A percentile compares a stretch with the other conserved stretches of the same genome.
Conservation (phyloP, 2,329 filamentous ascomycete genomes). For the Trichoderma koningiopsis region DNA sequence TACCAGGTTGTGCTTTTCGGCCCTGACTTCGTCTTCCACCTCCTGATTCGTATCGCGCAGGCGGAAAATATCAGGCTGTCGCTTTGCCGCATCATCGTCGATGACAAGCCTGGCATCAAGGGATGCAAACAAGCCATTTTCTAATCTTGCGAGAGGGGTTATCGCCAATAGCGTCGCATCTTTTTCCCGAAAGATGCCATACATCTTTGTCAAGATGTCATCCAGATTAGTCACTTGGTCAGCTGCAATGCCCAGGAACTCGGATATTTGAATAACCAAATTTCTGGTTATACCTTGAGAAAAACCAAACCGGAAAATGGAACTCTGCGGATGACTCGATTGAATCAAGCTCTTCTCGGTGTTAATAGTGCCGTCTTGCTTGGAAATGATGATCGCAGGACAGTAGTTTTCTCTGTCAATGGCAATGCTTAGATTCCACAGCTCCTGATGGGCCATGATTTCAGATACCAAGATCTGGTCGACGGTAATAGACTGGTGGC, state of each 20-base stretch:
- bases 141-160: conserved; percentile 39
- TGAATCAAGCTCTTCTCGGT: conserved; percentile 25
- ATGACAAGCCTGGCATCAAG: conserved; percentile 48
- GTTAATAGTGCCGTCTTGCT: conserved; percentile 29
- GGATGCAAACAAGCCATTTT: conserved; percentile 37
- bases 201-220: conserved; percentile 32
- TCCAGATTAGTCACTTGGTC: conserved; percentile 28
- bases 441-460: conserved; percentile 33
- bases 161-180: conserved; percentile 52
- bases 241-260: not conserved
- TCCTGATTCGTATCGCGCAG: conserved; percentile 41
- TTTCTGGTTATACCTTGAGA: conserved; percentile 34
- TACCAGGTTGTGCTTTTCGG: conserved; percentile 69
- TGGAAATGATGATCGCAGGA: conserved; percentile 44
- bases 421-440: conserved; percentile 47
- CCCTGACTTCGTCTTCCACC: conserved; percentile 39
- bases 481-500: conserved; percentile 26
- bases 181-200: conserved; percentile 46
- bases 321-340: conserved; percentile 1
- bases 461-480: conserved; percentile 44
- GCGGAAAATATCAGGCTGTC: conserved; percentile 45
- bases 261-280: conserved; percentile 29
- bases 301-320: conserved; percentile 33
- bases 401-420: conserved; percentile 46
- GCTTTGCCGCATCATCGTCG: conserved; percentile 50